phyloP scores from a whole-genome alignment of 176 grass and related monocot genomes.

The Tillandsia leiboldiana region DNA sequence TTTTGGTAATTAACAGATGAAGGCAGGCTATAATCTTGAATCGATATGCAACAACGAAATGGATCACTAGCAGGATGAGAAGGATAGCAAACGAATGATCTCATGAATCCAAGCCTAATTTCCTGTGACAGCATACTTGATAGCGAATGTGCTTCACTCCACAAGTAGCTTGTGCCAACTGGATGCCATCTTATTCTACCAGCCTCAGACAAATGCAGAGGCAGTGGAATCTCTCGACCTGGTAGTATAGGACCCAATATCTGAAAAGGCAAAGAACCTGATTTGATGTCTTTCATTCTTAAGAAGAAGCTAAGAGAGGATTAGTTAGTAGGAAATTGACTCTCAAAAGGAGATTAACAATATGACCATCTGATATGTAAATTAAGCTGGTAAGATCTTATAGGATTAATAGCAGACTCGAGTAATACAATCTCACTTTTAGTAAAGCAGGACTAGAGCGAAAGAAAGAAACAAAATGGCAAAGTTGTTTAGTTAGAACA shows the following conservation, averaged over 20 bases:
- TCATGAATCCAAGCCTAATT: conserved; percentile 78
- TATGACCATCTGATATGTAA: not conserved
- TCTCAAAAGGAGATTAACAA: not conserved
- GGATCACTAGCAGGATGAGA: conserved; percentile 82
- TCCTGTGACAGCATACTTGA: conserved; percentile 82
- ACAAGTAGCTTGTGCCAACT: conserved; percentile 67
- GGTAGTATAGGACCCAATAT: conserved; percentile 78
- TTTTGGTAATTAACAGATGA: conserved; percentile 33
- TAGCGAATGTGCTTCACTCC: conserved; percentile 75
- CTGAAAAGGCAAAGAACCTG: conserved; percentile 15
- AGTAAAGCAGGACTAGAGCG: not conserved
- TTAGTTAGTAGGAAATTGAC: too few species aligned
- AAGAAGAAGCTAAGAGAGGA: not conserved
- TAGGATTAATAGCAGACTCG: not conserved
- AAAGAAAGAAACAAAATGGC: not conserved
- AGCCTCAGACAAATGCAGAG: conserved; percentile 89
- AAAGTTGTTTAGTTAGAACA: not conserved
- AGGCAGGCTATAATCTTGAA: conserved; percentile 67
- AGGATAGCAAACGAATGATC: conserved; percentile 96
- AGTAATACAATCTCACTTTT: not conserved
- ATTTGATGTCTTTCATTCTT: not conserved
- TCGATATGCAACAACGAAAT: conserved; percentile 88
- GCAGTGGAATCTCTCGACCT: conserved; percentile 73
- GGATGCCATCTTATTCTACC: conserved; percentile 95
- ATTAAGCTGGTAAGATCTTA: not conserved